Evolutionary conservation across 2,329 filamentous ascomycete species (phyloP), one percentile per base, ranked within the genome.

Genomic region (Ceratocystis alfenasii): DNA sequence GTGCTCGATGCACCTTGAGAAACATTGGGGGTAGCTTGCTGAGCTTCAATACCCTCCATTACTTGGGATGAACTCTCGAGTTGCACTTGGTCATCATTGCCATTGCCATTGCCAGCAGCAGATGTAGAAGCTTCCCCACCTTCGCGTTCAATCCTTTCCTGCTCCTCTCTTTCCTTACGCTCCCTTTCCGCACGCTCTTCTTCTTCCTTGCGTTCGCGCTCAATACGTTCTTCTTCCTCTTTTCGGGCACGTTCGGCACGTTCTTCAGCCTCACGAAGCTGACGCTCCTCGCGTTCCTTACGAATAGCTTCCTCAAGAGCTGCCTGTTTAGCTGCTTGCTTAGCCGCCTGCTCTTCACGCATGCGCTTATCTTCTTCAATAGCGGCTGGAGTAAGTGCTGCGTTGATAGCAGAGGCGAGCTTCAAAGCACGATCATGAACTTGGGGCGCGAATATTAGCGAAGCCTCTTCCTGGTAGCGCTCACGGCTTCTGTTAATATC

Each of bases 401-500:
- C 86, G 50, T 90, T 78, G 30, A 99, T 82, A 83, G 87, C 69
- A 87, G 76, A 17, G 95, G 79, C 64, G 17, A 69, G 63, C 28
- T 83, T 83, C 68, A 83, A 79, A 1, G 86, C 82, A 72, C 88
- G 88, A 62, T 96, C 91, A 2, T 83, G 73, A 64, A 68, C 66
- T 62, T 87, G 82, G 62, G 77, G 80, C 25, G 79, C 76, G 30
- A 94, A 97, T 0, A 97, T 81, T 74, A 99, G 86, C 69, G 87
- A 86, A 7, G 91, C 87, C 74, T 97, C 95, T 72, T 96, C 90
- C 72, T 89, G 84, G 87, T 95, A 99, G 68, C 94, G 87, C 64
- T 82, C 81, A 65, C 82, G 79, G 0, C 94, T 97, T 7, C 83
- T 80, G 46, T 85, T 83, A 7, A 90, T 80, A 22, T 81, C 78